Evolutionary conservation across 2,329 filamentous ascomycete genomes (phyloP), one percentile per base, ranked within the genome.

Genomic region (Podosphaera xanthii): DNA sequence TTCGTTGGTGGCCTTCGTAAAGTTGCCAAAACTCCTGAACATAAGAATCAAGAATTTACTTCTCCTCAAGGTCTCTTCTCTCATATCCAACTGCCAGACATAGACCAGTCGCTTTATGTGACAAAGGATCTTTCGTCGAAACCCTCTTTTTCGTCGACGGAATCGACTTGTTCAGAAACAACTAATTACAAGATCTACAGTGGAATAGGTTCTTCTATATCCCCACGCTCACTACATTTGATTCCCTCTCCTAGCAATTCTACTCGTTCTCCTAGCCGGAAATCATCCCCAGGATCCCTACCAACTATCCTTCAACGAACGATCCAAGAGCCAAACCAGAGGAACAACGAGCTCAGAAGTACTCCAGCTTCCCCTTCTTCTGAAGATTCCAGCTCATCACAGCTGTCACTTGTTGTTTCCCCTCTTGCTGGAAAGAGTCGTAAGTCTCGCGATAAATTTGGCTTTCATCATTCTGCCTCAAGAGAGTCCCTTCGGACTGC

Each of bases 231-330:
- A 12, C 48, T 63, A 49, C 58, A 59, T 12, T 60, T 60, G 38
- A 60, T 61, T 2, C 62, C 63, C 33, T 64, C 65, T 38, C 62
- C 66, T 14, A 63, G 63, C 57, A 62, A 65, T 44, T 67, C 65
- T 53, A 82, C 82, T 64, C 75, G 78, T 65, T 72, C 75, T 62
- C 66, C 81, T 33, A 68, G 78, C 53, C 75, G 73, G 52, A 72
- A 73, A 53, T 76, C 77, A 1, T 80, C 78, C 0, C 75, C 74
- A 14, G 31, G 59, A 14, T 73, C 73, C 2, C 60, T 60, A 30
- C 14, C n/a, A 38, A 65, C 65, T 53, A 63, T 66, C 35, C 44
- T 69, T 53, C 66, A 70, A 59, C 69, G 69, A 54, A 68, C 70
- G n/a, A 52, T 52, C 60, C 60, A 57, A 64, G 63, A 50, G 50